A percentile compares a stretch with the other conserved stretches of the same genome.
Evolutionary conservation across 2,329 filamentous ascomycete genomes (phyloP).

Genomic region (Endothia cerciana): DNA sequence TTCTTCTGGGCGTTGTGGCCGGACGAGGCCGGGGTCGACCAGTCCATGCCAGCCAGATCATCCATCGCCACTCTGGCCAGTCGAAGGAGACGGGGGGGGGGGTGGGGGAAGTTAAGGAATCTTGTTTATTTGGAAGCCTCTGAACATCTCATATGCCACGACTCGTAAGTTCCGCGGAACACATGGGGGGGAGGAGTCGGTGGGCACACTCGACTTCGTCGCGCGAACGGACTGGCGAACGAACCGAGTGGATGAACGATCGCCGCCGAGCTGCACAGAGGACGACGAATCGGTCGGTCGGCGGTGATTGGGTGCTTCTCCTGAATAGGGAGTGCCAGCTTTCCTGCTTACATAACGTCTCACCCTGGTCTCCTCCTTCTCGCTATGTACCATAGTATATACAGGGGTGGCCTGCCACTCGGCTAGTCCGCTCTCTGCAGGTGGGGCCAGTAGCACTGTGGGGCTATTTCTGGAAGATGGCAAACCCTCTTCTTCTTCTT

Average conservation of each 20-base stretch:
- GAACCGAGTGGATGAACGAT: neutral
- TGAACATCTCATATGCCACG: slow-evolving; percentile 27
- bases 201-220: neutral
- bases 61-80: slow-evolving; percentile 53
- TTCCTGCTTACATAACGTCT: slow-evolving; percentile 1
- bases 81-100: neutral
- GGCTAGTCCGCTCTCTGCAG: neutral
- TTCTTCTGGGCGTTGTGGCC: slow-evolving; percentile 41
- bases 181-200: slow-evolving; percentile 17
- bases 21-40: slow-evolving; percentile 49
- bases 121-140: slow-evolving; percentile 28
- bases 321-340: slow-evolving; percentile 6
- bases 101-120: slow-evolving; percentile 18
- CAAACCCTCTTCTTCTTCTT: neutral
- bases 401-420: neutral
- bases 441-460: neutral
- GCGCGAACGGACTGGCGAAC: too few species aligned
- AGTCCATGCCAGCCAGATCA: slow-evolving; percentile 64
- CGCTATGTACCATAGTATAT: too few species aligned
- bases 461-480: slow-evolving; percentile 5
- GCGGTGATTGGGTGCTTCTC: slow-evolving; percentile 6
- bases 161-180: slow-evolving; percentile 5
- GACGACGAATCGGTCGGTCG: neutral
- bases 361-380: too few species aligned
- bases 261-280: neutral